Percentiles rank a stretch among this genome's conserved stretches.
These are phyloP conservation scores for Xylaria sp. DNA, from an alignment of 2,329 filamentous ascomycete species.

Conservation along the genomic window DNA sequence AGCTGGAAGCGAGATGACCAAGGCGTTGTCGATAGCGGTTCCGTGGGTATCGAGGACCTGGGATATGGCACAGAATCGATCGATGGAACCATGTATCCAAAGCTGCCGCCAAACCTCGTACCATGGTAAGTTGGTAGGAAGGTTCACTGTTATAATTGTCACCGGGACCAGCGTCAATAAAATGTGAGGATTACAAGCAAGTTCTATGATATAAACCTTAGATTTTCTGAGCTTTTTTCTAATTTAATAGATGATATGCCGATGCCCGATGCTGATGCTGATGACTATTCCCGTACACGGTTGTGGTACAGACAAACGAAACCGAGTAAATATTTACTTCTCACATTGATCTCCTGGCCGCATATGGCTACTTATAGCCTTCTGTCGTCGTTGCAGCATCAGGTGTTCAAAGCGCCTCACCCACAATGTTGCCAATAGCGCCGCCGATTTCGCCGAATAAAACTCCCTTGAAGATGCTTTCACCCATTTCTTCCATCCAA, in stretches of 20 bases:
- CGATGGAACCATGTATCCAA: slow-evolving; percentile 55
- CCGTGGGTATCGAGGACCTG: slow-evolving; percentile 40
- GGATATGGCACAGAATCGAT: slow-evolving; percentile 55
- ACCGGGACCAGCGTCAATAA: not conserved
- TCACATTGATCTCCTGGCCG: slow-evolving; percentile 2
- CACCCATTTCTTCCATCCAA: slow-evolving; percentile 83
- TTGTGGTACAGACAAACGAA: slow-evolving; percentile 41
- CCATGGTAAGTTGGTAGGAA: slow-evolving; percentile 47
- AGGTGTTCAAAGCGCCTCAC: slow-evolving; percentile 50
- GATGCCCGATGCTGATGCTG: slow-evolving; percentile 15
- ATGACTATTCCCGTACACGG: slow-evolving; percentile 34
- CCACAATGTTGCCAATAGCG: slow-evolving; percentile 64
- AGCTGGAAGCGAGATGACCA: slow-evolving; percentile 57
- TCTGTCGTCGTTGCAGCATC: slow-evolving; percentile 16
- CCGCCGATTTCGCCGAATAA: slow-evolving; percentile 79
- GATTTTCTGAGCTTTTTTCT: slow-evolving; percentile 14
- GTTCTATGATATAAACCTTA: slow-evolving; percentile 11
- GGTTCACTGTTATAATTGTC: not conserved
- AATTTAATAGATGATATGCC: slow-evolving; percentile 22
- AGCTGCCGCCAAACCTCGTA: slow-evolving; percentile 50
- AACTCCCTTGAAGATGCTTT: slow-evolving; percentile 78
- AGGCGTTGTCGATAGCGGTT: slow-evolving; percentile 30
- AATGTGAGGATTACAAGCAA: not conserved
- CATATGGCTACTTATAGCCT: slow-evolving; percentile 25
- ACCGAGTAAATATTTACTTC: slow-evolving; percentile 36